A percentile compares a stretch with the other conserved stretches of the same genome.
These are phyloP conservation scores for Blastobotrys apis DNA, from an alignment of 1,139 yeast genomes.

Conservation along the genomic window DNA sequence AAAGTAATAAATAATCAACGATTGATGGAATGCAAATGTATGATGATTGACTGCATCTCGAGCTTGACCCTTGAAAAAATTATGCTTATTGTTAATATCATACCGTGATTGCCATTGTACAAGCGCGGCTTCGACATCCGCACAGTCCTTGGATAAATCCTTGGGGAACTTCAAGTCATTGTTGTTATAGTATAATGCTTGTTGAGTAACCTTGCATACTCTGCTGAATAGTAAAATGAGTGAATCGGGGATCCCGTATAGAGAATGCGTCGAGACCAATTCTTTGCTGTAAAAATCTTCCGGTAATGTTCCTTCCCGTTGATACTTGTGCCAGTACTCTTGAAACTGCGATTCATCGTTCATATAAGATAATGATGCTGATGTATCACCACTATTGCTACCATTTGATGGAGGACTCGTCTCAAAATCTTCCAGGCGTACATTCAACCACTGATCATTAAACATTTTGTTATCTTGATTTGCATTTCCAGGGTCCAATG, in stretches of 20 bases:
- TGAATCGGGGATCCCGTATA: slow-evolving; percentile 82
- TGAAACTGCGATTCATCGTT: slow-evolving; percentile 28
- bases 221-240: slow-evolving; percentile 57
- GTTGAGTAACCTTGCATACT: slow-evolving; percentile 49
- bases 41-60: slow-evolving; percentile 74
- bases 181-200: slow-evolving; percentile 49
- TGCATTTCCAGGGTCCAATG: slow-evolving; percentile 23
- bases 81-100: slow-evolving; percentile 26
- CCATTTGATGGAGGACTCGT: neutral
- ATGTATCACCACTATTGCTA: slow-evolving; percentile 14
- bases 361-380: slow-evolving; percentile 25
- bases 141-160: slow-evolving; percentile 45
- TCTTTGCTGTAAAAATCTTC: slow-evolving; percentile 32
- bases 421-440: slow-evolving; percentile 27
- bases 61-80: slow-evolving; percentile 34
- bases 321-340: slow-evolving; percentile 28
- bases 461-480: slow-evolving; percentile 14
- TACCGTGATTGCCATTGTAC: slow-evolving; percentile 53
- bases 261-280: slow-evolving; percentile 68
- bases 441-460: slow-evolving; percentile 26
- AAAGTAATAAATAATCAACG: slow-evolving; percentile 68
- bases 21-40: slow-evolving; percentile 73
- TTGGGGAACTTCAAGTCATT: slow-evolving; percentile 37
- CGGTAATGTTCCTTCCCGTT: slow-evolving; percentile 13
- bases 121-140: slow-evolving; percentile 49